Conservation (phyloP, 257 asterid genomes). For the Perilla frutescens region DNA sequence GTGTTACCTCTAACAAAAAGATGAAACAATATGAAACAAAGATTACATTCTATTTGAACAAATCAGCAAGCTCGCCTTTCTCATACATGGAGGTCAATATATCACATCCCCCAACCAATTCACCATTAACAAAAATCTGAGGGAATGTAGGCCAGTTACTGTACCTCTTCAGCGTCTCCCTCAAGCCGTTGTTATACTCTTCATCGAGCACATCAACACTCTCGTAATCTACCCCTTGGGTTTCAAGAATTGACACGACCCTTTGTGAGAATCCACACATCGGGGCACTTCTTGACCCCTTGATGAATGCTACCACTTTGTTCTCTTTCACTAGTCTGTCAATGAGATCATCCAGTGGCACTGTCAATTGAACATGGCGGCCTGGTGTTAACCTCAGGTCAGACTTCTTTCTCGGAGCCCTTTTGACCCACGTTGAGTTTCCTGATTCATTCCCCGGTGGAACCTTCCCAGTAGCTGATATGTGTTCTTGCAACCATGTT, state of each 20-base stretch:
- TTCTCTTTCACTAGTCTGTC: slow-evolving; percentile 86
- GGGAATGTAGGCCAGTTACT: slow-evolving; percentile 98
- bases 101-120: slow-evolving; percentile 95
- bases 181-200: slow-evolving; percentile 72
- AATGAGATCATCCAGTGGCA: slow-evolving; percentile 74
- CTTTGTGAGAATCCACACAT: slow-evolving; percentile 86
- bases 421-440: slow-evolving; percentile 77
- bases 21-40: no score
- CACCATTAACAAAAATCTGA: slow-evolving; percentile 85
- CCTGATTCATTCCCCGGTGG: slow-evolving; percentile 94
- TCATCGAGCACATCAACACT: slow-evolving; percentile 92
- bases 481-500: slow-evolving; percentile 96
- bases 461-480: slow-evolving; percentile 75
- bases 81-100: slow-evolving; percentile 88
- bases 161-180: slow-evolving; percentile 86
- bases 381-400: slow-evolving; percentile 94
- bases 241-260: slow-evolving; percentile 77
- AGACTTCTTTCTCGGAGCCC: slow-evolving; percentile 75
- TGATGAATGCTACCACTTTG: slow-evolving; percentile 89
- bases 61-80: slow-evolving; percentile 77
- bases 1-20: not conserved
- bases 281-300: slow-evolving; percentile 89
- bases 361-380: slow-evolving; percentile 73
- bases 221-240: slow-evolving; percentile 82
- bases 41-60: slow-evolving; percentile 45